A percentile compares a stretch with the other conserved stretches of the same genome.
Evolutionary conservation across 805 yeast species (phyloP).

Genomic region (Vanderwaltozyma verrucispora): DNA sequence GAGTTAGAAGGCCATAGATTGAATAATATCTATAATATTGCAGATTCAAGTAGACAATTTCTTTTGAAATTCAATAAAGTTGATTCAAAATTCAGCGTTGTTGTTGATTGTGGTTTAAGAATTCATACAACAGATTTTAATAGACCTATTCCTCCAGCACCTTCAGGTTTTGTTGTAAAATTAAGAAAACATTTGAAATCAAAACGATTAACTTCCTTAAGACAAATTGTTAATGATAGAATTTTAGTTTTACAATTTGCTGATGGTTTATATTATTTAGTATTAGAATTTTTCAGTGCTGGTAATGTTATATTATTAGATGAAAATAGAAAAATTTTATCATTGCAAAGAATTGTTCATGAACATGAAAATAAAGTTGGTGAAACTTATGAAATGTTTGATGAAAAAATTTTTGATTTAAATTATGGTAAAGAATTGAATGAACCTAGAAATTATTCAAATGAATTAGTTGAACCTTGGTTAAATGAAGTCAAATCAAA

Average conservation of each 20-base stretch:
- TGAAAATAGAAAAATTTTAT: conserved; percentile 51
- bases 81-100: conserved; percentile 64
- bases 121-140: conserved; percentile 71
- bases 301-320: conserved; percentile 82
- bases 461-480: conserved; percentile 20
- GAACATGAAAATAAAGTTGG: conserved; percentile 69
- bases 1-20: conserved; percentile 56
- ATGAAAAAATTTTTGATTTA: conserved; percentile 34
- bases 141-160: conserved; percentile 69
- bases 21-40: conserved; percentile 76
- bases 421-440: conserved; percentile 2
- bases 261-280: conserved; percentile 69
- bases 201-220: conserved; percentile 60
- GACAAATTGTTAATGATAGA: conserved; percentile 72
- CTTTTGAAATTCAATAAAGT: conserved; percentile 73
- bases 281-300: conserved; percentile 88
- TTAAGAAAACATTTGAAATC: conserved; percentile 79
- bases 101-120: conserved; percentile 81
- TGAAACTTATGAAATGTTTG: conserved; percentile 55
- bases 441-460: conserved; percentile 4
- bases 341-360: conserved; percentile 68
- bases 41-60: conserved; percentile 61
- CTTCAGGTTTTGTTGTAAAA: conserved; percentile 78
- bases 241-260: conserved; percentile 76
- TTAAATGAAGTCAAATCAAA: conserved; percentile 16